Evolutionary conservation across 2,329 filamentous ascomycete genomes (phyloP), one percentile per base, ranked within the genome.

Genomic region (Neurospora crassa): DNA sequence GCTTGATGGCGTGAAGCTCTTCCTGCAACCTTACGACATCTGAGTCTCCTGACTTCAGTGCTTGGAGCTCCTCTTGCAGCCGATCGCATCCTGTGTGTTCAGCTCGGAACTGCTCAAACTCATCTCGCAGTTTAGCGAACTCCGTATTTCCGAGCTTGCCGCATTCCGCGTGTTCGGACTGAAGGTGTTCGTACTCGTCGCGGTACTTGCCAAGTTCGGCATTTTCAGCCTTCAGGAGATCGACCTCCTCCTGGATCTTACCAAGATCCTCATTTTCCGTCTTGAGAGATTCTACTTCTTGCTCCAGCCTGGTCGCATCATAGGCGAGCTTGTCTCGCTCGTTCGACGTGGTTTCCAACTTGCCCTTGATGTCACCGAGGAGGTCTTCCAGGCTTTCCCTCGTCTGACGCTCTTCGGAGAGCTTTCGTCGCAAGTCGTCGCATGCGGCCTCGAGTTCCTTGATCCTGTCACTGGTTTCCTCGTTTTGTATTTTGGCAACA

Each of bases 351-450:
- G 89, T 91, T 77, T 94, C 88, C 16, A 98, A 85, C 79, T 99
- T 94, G 34, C 89, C 88, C 76, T 92, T 91, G 76, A 98, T 89
- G 5, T 92, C 95, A 7, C 90, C 89, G 67, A 98, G 85, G 63
- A 99, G 86, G 79, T 97, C 94, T 81, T 98, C 94, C 76, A 98
- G 96, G 79, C 96, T 97, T 78, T 93, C 90, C 80, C 97, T 97
- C 76, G 92, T 89, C 79, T 92, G 88, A 71, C 92, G 88, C 82
- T 99, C 96, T 78, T 98, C 94, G 0, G 88, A 85, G 67, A 99
- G 85, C 75, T 92, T 91, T 76, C 94, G 89, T 74, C 91, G 90
- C 68, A 95, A 87, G 77, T 96, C 93, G 75, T 97, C 94, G 74
- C 97, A 89, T 0, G 89, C 89, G 70, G 82, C 84, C 80, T 97